These are phyloP conservation scores for Pelargonium nanum DNA, from an alignment of 345 rosid genomes.

Conservation along the genomic window DNA sequence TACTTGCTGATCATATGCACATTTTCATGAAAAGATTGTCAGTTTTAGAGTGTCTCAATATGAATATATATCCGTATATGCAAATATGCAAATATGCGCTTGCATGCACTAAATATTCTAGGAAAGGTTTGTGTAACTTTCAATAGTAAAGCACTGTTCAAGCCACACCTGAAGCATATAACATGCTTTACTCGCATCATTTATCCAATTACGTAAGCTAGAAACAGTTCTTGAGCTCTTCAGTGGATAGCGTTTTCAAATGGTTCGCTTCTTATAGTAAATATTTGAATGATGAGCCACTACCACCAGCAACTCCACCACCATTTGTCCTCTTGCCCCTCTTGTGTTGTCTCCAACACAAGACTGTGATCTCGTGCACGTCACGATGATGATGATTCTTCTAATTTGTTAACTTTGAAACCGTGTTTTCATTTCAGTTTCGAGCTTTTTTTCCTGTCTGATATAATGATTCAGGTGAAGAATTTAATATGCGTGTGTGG, in stretches of 20 bases:
- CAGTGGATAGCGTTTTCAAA: constrained; percentile 29
- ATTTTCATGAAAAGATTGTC: too few relatives aligned
- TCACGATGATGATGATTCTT: not conserved
- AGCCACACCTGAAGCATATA: constrained; percentile 14
- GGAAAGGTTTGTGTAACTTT: not conserved
- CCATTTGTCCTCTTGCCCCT: constrained; percentile 40
- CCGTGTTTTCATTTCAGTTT: too few relatives aligned
- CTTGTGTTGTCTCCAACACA: constrained; percentile 21
- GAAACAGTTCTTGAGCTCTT: not conserved
- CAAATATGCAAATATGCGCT: too few relatives aligned
- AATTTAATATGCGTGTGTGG: too few relatives aligned
- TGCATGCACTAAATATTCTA: too few relatives aligned
- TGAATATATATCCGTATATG: too few relatives aligned
- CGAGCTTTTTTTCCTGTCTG: too few relatives aligned
- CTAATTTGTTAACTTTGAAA: constrained; percentile 5
- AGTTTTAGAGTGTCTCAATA: too few relatives aligned
- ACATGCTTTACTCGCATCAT: too few relatives aligned
- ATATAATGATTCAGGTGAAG: too few relatives aligned
- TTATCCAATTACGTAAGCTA: not conserved
- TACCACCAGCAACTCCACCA: constrained; percentile 60
- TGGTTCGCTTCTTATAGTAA: constrained; percentile 21
- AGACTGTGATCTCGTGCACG: constrained; percentile 19
- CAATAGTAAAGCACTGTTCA: constrained; percentile 9
- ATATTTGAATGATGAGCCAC: constrained; percentile 36
- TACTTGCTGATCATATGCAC: too few relatives aligned